These are phyloP conservation scores for Tricholoma sp. DNA, from an alignment of 768 basidiomycete species.

Conservation along the genomic window DNA sequence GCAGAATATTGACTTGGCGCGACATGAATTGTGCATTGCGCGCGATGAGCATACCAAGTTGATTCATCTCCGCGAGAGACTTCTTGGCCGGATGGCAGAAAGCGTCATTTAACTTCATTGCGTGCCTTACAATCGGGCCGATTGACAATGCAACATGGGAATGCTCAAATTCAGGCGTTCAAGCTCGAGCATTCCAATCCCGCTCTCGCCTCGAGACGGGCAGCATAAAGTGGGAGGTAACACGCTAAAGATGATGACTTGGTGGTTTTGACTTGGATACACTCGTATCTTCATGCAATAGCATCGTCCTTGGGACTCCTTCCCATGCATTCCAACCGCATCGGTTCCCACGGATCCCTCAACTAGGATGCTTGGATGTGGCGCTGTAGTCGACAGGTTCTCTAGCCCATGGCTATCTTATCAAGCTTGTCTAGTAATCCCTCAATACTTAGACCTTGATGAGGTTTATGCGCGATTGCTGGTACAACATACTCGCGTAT, in stretches of 20 bases:
- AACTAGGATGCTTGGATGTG: too few species aligned
- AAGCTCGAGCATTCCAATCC: background rate
- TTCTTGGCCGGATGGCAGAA: constrained; percentile 42
- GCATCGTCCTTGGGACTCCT: too few species aligned
- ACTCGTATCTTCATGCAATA: background rate
- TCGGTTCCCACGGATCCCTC: too few species aligned
- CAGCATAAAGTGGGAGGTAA: background rate
- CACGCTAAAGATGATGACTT: too few species aligned
- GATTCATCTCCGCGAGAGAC: constrained; percentile 41
- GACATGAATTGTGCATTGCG: constrained; percentile 35
- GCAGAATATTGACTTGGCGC: constrained; percentile 43
- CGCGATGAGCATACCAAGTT: constrained; percentile 41
- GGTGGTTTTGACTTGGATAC: background rate
- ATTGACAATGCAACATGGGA: background rate
- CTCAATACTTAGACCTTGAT: too few species aligned
- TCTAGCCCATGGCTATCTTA: too few species aligned
- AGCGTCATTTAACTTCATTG: constrained; percentile 24
- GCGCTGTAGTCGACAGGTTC: too few species aligned
- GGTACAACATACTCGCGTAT: too few species aligned
- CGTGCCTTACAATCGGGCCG: background rate
- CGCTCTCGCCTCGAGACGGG: too few species aligned
- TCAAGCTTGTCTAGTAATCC: too few species aligned
- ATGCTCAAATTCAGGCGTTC: background rate
- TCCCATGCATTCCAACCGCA: too few species aligned
- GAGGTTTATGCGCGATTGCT: too few species aligned